Base-by-base conservation (phyloP, 176 grass and related monocot genomes). In the Bothriochloa decipiens region DNA sequence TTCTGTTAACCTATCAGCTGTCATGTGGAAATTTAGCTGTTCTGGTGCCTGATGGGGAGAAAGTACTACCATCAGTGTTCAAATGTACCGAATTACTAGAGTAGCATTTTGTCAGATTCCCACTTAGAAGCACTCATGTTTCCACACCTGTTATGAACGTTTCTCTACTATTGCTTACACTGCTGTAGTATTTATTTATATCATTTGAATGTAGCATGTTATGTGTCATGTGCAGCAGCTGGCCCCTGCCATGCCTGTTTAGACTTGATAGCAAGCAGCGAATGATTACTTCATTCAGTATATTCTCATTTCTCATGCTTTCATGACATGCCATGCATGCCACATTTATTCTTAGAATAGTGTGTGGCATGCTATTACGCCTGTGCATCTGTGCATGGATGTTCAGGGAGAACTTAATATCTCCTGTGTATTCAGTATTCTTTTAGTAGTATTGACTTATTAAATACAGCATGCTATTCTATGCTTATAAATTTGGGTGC, bases 91-190 rank as follows among this genome's bases (percentile, higher is more conserved):
- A 42, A 14, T 57, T 86, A 63, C 72, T 55, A 64, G 71, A 63
- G 42, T 77, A 77, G 79, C 55, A 47, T 68, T 12, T 17, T 74
- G 43, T 53, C 22, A 79, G 58, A n/a, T 90, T 57, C 42, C 14
- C 40, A 80, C 39, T 53, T 70, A 76, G 37, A 80, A 70, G 70
- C 41, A 52, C 33, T 90, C 69, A 63, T 58, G 27, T 76, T 81
- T 70, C 63, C 77, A 65, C 33, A 33, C 23, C 39, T 70, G 22
- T 70, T 71, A 67, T 83, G 50, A 86, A 46, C 22, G 58, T 74
- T 18, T 36, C 4, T 57, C 4, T 42, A 62, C 61, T 74, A 63
- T 55, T 39, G 36, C 83, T 46, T 52, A 40, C 35, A 62, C 69
- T 18, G 7, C 15, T 84, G 62, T 40, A 45, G 63, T 78, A 3